Base-by-base conservation (phyloP, 345 rosid species). In the Dimocarpus longan region DNA sequence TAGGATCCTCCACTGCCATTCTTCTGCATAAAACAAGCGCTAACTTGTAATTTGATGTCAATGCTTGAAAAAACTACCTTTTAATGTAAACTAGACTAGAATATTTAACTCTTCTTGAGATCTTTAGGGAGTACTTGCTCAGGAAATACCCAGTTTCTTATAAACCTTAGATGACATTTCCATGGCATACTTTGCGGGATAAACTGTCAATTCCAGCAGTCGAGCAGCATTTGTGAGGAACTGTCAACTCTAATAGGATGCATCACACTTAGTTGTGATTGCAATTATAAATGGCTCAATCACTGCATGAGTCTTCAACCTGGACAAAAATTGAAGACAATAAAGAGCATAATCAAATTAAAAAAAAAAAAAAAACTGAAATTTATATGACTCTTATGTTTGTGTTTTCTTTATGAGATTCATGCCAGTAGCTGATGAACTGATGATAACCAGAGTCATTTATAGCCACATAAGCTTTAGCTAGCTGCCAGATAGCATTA, bases 201-300 rank as follows among this genome's bases (percentile, higher is more conserved):
- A 93, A 48, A 91, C 91, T 16, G 98, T 90, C 19, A 59, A 69
- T 76, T 93, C 98, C n/a, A 91, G 83, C 1, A 86, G 18, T 57
- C 96, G 93, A 66, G 90, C 91, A 10, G 86, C 98, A 72, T 86
- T 89, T 90, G 69, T 87, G 85, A 54, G 91, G 90, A 5, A 96
- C n/a, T n/a, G n/a, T n/a, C n/a, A n/a, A n/a, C n/a, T n/a, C n/a
- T n/a, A n/a, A n/a, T n/a, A n/a, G n/a, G 98, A 79, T 93, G 98
- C 71, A 91, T 86, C 74, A 82, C 93, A 4, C 98, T 93, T 26
- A 93, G 89, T 77, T 88, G 98, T 78, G 0, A 94, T 85, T 26
- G 98, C 96, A 78, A 91, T 93, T 26, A 90, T 84, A 46, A 90
- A 90, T 10, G 94, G 94, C 80, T 93, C 98, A 8, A 90, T 89